Base-by-base conservation (phyloP, 2,329 filamentous ascomycete genomes). In the Clarireedia hainanense region DNA sequence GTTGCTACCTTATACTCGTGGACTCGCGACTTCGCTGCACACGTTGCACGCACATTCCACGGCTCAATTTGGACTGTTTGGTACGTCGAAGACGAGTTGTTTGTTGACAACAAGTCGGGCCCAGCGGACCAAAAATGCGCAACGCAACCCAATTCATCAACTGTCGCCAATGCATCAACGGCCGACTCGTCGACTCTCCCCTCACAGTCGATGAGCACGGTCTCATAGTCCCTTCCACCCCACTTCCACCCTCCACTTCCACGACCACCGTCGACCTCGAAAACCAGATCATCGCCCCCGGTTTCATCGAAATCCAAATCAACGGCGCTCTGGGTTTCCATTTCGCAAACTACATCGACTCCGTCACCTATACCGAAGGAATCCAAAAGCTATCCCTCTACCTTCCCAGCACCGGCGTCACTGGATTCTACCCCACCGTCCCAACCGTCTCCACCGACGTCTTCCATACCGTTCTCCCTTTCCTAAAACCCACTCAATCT, bases 241-340 rank as follows among this genome's bases (percentile, higher is more conserved):
- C 10, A 4, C n/a, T 55, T 63, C 26, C 58, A 57, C 6, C 58
- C 51, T 43, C 63, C 20, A 63, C 60, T 6, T 43, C 63, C 20
- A 63, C 60, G 6, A 27, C 54, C 15, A 52, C 43, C 26, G 50
- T 66, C 39, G 77, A 81, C 61, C 64, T 80, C 10, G 69, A 75
- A 40, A 74, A 74, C 42, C 71, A 67, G 47, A 76, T 81, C 48
- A 69, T 81, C 52, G 75, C 78, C 5, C 78, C 79, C 9, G 79
- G 78, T 3, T 79, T 78, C 61, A 68, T 81, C 23, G 79, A 81
- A 57, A 65, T 81, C 5, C 79, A 81, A 58, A 80, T 76, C 1
- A 81, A 81, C 61, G 68, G 68, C 2, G 66, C 65, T 36, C 55
- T 66, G 5, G 77, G 76, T 2, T 79, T 80, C 51, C 78, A 80